phyloP scores from a whole-genome alignment of 306 rosid genomes.

The Cucurbita argyrosperma region DNA sequence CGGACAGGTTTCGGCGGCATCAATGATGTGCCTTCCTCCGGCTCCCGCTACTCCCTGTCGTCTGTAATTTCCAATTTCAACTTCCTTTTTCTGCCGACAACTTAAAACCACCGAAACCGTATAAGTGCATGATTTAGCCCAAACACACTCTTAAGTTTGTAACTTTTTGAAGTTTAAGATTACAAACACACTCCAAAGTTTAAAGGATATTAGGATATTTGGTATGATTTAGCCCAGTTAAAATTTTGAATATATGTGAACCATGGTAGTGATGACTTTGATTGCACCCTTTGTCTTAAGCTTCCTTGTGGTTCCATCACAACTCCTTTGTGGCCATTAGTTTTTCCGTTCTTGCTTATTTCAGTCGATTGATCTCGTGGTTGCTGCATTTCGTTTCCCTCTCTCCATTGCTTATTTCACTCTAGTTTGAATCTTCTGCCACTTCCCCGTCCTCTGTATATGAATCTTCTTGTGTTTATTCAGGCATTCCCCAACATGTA shows the following conservation, averaged over 20 bases:
- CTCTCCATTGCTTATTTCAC: conserved; percentile 2
- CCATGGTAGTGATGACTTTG: conserved; percentile 52
- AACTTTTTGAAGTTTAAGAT: no score
- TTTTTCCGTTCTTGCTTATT: conserved; percentile 87
- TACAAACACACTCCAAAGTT: no score
- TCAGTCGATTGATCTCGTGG: conserved; percentile 84
- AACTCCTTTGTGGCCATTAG: conserved; percentile 94
- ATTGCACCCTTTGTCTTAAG: conserved; percentile 87
- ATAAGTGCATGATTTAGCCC: no score
- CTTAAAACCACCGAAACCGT: not conserved
- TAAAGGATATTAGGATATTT: no score
- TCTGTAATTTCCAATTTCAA: not conserved
- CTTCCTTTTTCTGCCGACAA: not conserved
- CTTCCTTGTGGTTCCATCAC: conserved; percentile 77
- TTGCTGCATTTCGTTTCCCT: conserved; percentile 23
- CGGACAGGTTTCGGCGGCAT: not conserved
- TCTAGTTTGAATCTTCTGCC: not conserved
- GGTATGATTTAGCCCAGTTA: no score
- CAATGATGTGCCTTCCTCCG: not conserved
- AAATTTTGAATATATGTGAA: not conserved
- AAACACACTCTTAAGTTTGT: no score
- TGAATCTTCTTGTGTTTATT: not conserved
- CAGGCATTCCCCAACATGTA: no score
- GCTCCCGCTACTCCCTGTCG: not conserved
- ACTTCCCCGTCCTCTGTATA: not conserved